Percentiles rank a stretch among this genome's conserved stretches.
Conservation (phyloP, 192 early-diverging fungal genomes). For the Umbelopsis vinacea region DNA sequence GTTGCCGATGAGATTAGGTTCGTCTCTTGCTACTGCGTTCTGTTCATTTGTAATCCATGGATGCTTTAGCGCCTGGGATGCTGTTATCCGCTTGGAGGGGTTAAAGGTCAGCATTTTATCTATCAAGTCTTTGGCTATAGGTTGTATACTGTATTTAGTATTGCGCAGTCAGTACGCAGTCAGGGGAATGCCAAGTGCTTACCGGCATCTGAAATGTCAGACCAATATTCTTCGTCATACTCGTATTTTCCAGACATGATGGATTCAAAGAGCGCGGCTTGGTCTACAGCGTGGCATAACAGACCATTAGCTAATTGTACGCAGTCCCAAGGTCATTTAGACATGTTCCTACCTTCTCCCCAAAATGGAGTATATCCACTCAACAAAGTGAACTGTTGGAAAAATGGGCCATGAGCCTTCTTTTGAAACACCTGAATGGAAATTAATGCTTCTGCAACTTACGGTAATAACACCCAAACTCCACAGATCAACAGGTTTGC, state of each 20-base stretch:
- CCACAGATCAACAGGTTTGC: constrained; percentile 95
- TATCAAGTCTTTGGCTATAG: constrained; percentile 74
- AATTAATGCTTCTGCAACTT: background rate
- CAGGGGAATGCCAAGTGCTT: background rate
- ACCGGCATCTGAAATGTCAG: constrained; percentile 75
- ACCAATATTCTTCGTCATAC: constrained; percentile 78
- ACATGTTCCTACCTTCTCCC: constrained; percentile 37
- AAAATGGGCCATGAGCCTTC: background rate
- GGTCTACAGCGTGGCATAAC: constrained; percentile 34
- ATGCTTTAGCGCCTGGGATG: constrained; percentile 79
- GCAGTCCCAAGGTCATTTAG: background rate
- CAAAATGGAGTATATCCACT: constrained; percentile 83
- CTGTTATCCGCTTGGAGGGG: constrained; percentile 76
- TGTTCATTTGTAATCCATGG: constrained; percentile 76
- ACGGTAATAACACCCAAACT: constrained; percentile 87
- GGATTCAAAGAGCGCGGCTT: constrained; percentile 63
- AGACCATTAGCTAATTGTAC: background rate
- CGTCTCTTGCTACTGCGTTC: constrained; percentile 38
- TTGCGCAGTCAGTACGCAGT: background rate
- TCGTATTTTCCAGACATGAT: constrained; percentile 73
- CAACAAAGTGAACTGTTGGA: constrained; percentile 68
- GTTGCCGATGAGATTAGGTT: constrained; percentile 79
- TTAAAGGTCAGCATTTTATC: constrained; percentile 67
- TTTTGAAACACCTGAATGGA: background rate
- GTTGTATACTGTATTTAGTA: background rate